These are phyloP conservation scores for Leptodontidium sp. DNA, from an alignment of 2,329 filamentous ascomycete species.

Conservation along the genomic window DNA sequence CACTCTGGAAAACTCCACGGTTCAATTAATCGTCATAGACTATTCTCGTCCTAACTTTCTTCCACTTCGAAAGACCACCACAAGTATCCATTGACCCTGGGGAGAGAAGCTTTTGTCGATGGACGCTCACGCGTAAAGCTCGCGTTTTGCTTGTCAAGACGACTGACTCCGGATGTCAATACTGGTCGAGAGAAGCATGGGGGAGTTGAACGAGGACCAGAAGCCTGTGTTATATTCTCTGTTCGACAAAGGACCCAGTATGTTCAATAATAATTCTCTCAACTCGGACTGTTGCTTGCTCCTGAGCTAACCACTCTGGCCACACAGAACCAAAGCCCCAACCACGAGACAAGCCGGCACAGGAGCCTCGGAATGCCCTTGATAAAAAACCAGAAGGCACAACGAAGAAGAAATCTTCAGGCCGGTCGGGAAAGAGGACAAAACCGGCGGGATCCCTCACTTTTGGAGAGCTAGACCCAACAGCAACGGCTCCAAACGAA, in stretches of 20 bases:
- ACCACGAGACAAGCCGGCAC: not conserved
- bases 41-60: not conserved
- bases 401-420: constrained; percentile 1
- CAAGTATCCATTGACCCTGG: constrained; percentile 11
- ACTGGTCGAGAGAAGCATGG: constrained; percentile 43
- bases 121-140: constrained; percentile 40
- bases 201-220: constrained; percentile 40
- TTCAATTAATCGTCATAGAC: not conserved
- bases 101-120: constrained; percentile 24
- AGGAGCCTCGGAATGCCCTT: not conserved
- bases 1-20: not conserved
- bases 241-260: constrained; percentile 45
- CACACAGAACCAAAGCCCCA: constrained; percentile 20
- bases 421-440: constrained; percentile 15
- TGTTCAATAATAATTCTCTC: constrained; percentile 19
- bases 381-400: not conserved
- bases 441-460: not conserved
- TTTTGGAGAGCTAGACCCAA: not conserved
- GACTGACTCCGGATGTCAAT: constrained; percentile 41
- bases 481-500: not conserved
- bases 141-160: constrained; percentile 33
- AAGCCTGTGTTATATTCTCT: constrained; percentile 44
- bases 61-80: not conserved
- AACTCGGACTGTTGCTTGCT: not conserved
- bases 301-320: not conserved